Percentiles rank a stretch among this genome's conserved stretches.
Evolutionary conservation across 2,329 filamentous ascomycete species (phyloP).

Genomic region (Samsoniella hepiali): DNA sequence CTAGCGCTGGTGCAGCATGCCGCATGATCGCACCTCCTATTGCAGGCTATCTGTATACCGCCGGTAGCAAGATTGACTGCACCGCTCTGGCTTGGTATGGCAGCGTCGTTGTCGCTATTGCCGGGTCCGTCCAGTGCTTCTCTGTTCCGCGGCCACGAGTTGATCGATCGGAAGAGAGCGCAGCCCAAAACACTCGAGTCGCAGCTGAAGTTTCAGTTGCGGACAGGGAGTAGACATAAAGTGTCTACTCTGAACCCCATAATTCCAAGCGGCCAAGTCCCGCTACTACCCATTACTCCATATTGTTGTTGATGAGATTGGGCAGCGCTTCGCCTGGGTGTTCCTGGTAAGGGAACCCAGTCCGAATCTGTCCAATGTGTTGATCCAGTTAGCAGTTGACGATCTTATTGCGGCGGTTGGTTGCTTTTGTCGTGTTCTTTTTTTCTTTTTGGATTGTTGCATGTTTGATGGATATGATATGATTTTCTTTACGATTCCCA

Average conservation of each 20-base stretch:
- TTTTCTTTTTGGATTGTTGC: not conserved
- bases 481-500: slow-evolving; percentile 13
- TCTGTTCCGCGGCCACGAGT: slow-evolving; percentile 39
- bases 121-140: slow-evolving; percentile 61
- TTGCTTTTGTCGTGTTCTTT: not conserved
- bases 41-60: slow-evolving; percentile 59
- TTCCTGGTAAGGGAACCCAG: slow-evolving; percentile 17
- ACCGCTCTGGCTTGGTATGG: slow-evolving; percentile 63
- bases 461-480: not conserved
- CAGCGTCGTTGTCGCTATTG: slow-evolving; percentile 52
- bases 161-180: slow-evolving; percentile 31
- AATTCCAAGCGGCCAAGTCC: not conserved
- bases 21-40: slow-evolving; percentile 65
- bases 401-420: not conserved
- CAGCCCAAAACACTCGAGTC: slow-evolving; percentile 22
- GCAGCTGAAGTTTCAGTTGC: slow-evolving; percentile 31
- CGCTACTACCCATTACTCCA: not conserved
- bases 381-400: slow-evolving; percentile 15
- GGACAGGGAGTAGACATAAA: slow-evolving; percentile 15
- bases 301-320: slow-evolving; percentile 15
- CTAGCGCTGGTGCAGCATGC: slow-evolving; percentile 63
- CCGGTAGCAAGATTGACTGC: slow-evolving; percentile 57
- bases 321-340: slow-evolving; percentile 9
- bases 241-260: not conserved
- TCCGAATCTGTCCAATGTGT: slow-evolving; percentile 7